Percentiles rank a stretch among this genome's conserved stretches.
Conservation (phyloP, 352 stramenopile species). For the Phytophthora pinifolia region DNA sequence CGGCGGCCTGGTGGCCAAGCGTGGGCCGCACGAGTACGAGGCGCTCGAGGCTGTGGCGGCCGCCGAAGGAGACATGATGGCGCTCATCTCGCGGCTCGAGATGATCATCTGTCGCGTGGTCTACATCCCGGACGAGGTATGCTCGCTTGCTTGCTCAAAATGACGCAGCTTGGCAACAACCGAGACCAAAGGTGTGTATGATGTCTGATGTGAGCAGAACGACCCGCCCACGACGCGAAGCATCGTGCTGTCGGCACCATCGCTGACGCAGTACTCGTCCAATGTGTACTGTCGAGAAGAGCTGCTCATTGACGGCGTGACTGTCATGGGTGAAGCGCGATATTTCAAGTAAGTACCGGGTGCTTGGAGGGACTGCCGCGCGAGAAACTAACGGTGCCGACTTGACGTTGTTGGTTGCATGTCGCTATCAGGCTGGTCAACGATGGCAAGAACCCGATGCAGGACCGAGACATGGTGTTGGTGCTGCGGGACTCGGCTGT, state of each 20-base stretch:
- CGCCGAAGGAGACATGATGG: conserved; percentile 89
- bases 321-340: conserved; percentile 48
- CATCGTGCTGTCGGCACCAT: conserved; percentile 45
- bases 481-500: conserved; percentile 60
- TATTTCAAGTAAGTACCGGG: conserved; percentile 52
- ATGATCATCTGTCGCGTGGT: conserved; percentile 87
- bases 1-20: conserved; percentile 56
- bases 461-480: conserved; percentile 56
- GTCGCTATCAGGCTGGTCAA: conserved; percentile 44
- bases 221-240: conserved; percentile 78
- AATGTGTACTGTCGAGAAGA: conserved; percentile 68
- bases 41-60: conserved; percentile 59
- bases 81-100: conserved; percentile 83
- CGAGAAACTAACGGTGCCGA: conserved; percentile 1
- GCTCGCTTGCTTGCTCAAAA: conserved; percentile 3
- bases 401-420: not conserved
- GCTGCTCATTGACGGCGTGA: conserved; percentile 38
- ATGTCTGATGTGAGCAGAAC: conserved; percentile 36
- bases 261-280: conserved; percentile 80
- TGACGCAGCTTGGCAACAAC: not conserved
- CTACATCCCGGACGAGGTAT: conserved; percentile 73
- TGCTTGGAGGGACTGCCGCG: not conserved
- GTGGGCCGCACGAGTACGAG: conserved; percentile 50
- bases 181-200: conserved; percentile 3
- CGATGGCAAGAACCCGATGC: conserved; percentile 53